These are phyloP conservation scores for Xylariaceae sp. DNA, from an alignment of 2,329 filamentous ascomycete genomes.

Conservation along the genomic window DNA sequence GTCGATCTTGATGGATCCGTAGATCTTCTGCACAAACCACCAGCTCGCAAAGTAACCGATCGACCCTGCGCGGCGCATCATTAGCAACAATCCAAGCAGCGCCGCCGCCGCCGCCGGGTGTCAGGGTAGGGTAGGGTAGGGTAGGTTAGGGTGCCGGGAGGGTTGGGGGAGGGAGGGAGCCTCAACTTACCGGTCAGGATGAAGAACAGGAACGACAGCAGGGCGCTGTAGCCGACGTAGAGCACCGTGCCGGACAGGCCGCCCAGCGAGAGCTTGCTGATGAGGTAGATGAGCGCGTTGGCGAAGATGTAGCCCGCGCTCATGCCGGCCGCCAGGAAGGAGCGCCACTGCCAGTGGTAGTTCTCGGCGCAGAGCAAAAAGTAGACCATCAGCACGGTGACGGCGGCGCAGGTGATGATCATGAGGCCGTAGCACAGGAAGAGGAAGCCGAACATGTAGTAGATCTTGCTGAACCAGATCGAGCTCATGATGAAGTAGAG, in stretches of 20 bases:
- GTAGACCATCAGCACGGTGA: conserved; percentile 91
- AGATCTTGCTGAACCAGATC: conserved; percentile 97
- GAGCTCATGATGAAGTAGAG: conserved; percentile 99
- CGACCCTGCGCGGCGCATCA: conserved; percentile 52
- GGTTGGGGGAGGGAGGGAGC: neutral
- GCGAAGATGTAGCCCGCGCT: conserved; percentile 87
- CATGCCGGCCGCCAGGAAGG: conserved; percentile 85
- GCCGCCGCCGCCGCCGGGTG: too few species aligned
- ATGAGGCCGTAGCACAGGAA: conserved; percentile 97
- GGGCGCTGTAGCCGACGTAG: conserved; percentile 84
- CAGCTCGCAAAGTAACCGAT: conserved; percentile 95
- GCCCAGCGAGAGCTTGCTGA: conserved; percentile 78
- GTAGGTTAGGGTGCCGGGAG: neutral
- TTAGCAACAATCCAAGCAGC: conserved; percentile 1
- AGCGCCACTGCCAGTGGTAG: conserved; percentile 98
- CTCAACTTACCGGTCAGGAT: conserved; percentile 76
- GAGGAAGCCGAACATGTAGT: conserved; percentile 99
- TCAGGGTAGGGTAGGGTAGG: neutral
- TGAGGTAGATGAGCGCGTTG: conserved; percentile 85
- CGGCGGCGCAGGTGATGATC: conserved; percentile 89
- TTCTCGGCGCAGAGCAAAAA: conserved; percentile 94
- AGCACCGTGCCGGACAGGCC: conserved; percentile 80
- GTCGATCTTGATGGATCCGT: conserved; percentile 96
- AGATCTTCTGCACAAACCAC: conserved; percentile 90
- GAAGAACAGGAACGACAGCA: conserved; percentile 88